Evolutionary conservation across 345 rosid genomes (phyloP), one percentile per base, ranked within the genome.

Genomic region (Geranium rotundifolium): DNA sequence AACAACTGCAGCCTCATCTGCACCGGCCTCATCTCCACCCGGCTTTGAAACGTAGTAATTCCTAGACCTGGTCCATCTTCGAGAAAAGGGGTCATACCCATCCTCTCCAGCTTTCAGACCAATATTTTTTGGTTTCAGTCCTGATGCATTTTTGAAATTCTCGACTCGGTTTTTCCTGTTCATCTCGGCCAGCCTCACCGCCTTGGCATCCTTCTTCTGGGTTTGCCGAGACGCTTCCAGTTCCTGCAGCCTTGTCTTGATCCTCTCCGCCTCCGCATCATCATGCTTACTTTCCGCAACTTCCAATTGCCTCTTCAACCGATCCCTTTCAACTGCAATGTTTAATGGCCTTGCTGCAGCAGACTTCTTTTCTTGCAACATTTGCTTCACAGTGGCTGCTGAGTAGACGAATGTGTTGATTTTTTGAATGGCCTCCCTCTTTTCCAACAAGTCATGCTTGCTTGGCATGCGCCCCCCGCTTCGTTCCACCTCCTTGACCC

Each of bases 41-140:
- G 75, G 70, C 62, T 79, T 81, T 13, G 86, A 82, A n/a, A 76
- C 82, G 61, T 84, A 95, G 76, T 90, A 95, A 74, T 90, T 95
- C 56, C 83, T 86, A 58, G 97, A 95, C 71, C 95, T 83, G 5
- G 99, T 90, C 99, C 99, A 90, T 76, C 97, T 84, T 68, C 99
- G 88, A 29, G 99, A 95, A 81, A 90, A 95, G 41, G 99, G 97
- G 73, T 95, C 99, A 63, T 90, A 95, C 29, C 97, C 96, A 30
- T 89, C 99, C 77, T 95, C 99, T 61, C 97, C 99, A 13, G 92
- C 99, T 72, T 95, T 95, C 64, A 88, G 81, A 69, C 66, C 66
- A 12, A 87, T 79, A 41, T 79, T 76, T 7, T 72, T 55, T 0
- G 85, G 84, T 71, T 82, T 95, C 54, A 82, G 20, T 67, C 77